phyloP scores from a whole-genome alignment of 345 rosid genomes.

The Eucalyptus coolabah region DNA sequence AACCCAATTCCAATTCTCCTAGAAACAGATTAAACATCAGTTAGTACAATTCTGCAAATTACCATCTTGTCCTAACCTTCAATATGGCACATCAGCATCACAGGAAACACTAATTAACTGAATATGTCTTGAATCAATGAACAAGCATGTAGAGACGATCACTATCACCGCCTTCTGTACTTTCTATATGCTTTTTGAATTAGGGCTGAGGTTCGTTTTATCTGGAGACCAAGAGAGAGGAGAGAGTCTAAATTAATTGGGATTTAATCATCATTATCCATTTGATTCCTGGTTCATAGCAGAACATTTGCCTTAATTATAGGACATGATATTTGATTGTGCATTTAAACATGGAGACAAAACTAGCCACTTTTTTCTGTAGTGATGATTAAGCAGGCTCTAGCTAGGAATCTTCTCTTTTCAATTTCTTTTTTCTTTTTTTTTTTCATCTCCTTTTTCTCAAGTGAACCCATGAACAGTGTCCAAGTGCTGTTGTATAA shows the following conservation, averaged over 20 bases:
- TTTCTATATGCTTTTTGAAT: background rate
- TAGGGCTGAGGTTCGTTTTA: background rate
- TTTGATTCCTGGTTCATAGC: background rate
- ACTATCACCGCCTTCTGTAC: background rate
- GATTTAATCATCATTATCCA: background rate
- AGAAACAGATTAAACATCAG: background rate
- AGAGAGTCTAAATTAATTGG: background rate
- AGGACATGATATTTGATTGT: background rate
- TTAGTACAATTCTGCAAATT: background rate
- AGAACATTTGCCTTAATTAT: background rate
- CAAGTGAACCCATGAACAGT: background rate
- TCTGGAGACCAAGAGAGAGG: background rate
- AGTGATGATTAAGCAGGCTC: background rate
- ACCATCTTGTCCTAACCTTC: background rate
- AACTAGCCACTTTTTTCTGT: background rate
- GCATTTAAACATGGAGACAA: background rate
- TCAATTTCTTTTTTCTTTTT: background rate
- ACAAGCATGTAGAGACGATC: background rate
- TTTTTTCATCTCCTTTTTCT: background rate
- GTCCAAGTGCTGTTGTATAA: background rate
- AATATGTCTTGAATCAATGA: background rate
- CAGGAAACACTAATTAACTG: background rate
- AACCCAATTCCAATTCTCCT: background rate
- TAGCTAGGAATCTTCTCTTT: background rate
- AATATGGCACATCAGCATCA: background rate